phyloP scores from a whole-genome alignment of 371 early-diverging fungal species.

The Coemansia sp. region DNA sequence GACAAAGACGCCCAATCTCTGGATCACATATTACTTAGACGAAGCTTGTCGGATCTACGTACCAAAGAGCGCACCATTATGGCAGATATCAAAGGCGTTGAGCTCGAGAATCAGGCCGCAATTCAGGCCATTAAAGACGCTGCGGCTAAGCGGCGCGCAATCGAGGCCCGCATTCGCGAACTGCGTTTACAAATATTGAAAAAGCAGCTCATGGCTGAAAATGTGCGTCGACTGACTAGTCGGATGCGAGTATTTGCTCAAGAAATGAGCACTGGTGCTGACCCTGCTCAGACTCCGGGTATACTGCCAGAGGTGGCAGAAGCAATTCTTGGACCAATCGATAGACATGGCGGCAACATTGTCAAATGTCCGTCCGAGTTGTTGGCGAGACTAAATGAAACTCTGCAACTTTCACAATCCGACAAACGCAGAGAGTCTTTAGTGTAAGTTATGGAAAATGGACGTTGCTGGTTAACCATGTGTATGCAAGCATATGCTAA shows the following conservation, averaged over 20 bases:
- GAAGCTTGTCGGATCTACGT: background rate
- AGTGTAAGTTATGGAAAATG: background rate
- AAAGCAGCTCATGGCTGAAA: conserved; percentile 39
- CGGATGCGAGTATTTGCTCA: conserved; percentile 26
- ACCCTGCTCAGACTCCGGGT: background rate
- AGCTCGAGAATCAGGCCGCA: conserved; percentile 18
- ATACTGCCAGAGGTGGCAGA: background rate
- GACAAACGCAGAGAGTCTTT: too few relatives aligned
- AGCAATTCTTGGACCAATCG: background rate
- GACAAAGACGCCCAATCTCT: background rate
- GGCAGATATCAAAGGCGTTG: conserved; percentile 15
- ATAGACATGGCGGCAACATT: background rate
- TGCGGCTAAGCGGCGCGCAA: conserved; percentile 18
- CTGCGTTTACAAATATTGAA: conserved; percentile 33
- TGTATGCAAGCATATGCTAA: background rate
- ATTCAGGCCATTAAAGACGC: conserved; percentile 27
- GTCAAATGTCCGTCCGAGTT: background rate
- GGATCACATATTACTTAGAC: conserved; percentile 4
- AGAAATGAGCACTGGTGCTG: conserved; percentile 25
- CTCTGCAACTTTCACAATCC: background rate
- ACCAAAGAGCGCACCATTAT: conserved; percentile 7
- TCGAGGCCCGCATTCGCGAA: conserved; percentile 25
- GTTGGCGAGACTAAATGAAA: background rate
- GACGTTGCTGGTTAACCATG: background rate
- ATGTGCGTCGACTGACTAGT: conserved; percentile 14